Evolutionary conservation across 2,329 filamentous ascomycete genomes (phyloP).

Genomic region (Bipolaris victoriae): DNA sequence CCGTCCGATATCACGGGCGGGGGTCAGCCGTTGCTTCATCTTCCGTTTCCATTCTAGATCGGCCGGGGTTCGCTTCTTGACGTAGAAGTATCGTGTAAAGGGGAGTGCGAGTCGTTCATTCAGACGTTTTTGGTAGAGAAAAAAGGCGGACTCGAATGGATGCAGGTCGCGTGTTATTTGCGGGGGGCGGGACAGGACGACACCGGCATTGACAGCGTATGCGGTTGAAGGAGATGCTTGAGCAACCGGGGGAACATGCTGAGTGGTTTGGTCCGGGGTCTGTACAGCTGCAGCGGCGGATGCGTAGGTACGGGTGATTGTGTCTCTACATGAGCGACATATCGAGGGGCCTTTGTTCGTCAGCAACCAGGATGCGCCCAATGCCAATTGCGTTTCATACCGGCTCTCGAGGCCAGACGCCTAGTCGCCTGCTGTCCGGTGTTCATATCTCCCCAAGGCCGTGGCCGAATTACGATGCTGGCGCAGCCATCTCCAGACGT

Average conservation of each 20-base stretch:
- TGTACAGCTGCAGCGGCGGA: slow-evolving; percentile 47
- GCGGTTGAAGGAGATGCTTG: slow-evolving; percentile 51
- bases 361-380: slow-evolving; percentile 20
- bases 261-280: slow-evolving; percentile 35
- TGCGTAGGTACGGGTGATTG: slow-evolving; percentile 47
- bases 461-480: slow-evolving; percentile 14
- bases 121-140: slow-evolving; percentile 95
- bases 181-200: slow-evolving; percentile 87
- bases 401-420: slow-evolving; percentile 50
- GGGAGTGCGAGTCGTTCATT: slow-evolving; percentile 90
- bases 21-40: slow-evolving; percentile 74
- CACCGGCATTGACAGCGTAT: slow-evolving; percentile 63
- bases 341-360: slow-evolving; percentile 49
- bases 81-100: slow-evolving; percentile 92
- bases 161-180: slow-evolving; percentile 83
- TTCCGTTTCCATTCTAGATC: slow-evolving; percentile 92
- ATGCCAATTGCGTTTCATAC: slow-evolving; percentile 32
- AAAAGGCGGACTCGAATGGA: slow-evolving; percentile 90
- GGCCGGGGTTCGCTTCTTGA: slow-evolving; percentile 84
- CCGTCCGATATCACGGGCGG: slow-evolving; percentile 82
- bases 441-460: slow-evolving; percentile 47
- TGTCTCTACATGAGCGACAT: slow-evolving; percentile 55
- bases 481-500: slow-evolving; percentile 18
- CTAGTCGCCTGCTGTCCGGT: slow-evolving; percentile 53
- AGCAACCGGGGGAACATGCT: slow-evolving; percentile 45